Base-by-base conservation (phyloP, 441 rosid genomes). In the Eutrema salsugineum region DNA sequence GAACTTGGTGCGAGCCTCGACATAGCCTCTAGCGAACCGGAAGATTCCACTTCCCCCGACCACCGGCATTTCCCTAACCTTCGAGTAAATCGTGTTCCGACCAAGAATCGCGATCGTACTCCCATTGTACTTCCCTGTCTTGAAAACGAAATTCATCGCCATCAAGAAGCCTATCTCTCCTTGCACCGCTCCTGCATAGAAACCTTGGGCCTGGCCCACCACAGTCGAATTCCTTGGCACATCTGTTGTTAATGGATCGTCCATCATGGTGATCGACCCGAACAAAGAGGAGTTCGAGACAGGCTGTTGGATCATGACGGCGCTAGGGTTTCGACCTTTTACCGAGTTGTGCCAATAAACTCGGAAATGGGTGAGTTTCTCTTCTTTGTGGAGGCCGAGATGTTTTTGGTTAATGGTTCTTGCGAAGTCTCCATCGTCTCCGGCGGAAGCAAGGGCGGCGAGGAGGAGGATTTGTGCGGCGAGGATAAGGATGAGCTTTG, bases 31-130 rank as follows among this genome's bases (percentile, higher is more conserved):
- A 9, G 83, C 88, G 51, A 86, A 82, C 65, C 89, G 78, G 81
- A 86, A 88, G 11, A 82, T 75, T 28, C 89, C 93, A 60, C 87
- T 85, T 2, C 91, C 89, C 27, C 93, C 91, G 42, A 85, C 68
- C 68, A 86, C 83, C 11, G 91, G 86, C 89, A 88, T 83, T 77
- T 88, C 93, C 49, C 89, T 84, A 15, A 83, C 78, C 43, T 56
- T 54, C 0, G 79, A 62, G 6, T 62, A 55, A 42, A 78, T 79
- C 0, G 6, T 3, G 79, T 89, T 87, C 77, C 85, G 70, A 20
- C 95, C 95, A 22, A 87, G 63, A 39, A 87, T 69, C 2, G 83
- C 58, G 44, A 89, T 72, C 19, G 82, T 79, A 73, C 87, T 85
- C 0, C 92, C 89, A 9, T 87, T 89, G 71, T 83, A 87, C 71